Percentiles rank a stretch among this genome's conserved stretches.
These are phyloP conservation scores for Cunninghamia lanceolata DNA, from an alignment of 75 land plant species.

Conservation along the genomic window DNA sequence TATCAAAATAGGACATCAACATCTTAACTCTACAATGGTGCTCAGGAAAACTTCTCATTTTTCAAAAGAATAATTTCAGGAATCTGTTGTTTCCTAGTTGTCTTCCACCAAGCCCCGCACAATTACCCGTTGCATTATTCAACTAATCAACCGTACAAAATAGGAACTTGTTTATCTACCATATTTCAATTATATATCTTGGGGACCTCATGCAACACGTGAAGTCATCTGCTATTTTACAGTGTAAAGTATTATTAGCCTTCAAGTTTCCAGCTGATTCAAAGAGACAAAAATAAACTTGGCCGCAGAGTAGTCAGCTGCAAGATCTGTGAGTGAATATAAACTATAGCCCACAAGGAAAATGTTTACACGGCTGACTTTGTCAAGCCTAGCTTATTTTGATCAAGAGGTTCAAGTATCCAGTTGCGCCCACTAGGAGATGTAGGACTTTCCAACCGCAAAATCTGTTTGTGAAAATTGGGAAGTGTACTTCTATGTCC, in stretches of 20 bases:
- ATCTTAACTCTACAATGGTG: neutral
- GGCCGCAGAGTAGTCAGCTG: neutral
- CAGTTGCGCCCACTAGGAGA: constrained; percentile 34
- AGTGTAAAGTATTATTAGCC: neutral
- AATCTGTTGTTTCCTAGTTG: neutral
- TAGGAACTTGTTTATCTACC: neutral
- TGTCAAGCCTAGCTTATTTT: constrained; percentile 2
- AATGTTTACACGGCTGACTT: neutral
- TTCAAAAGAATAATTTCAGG: neutral
- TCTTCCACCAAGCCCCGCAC: neutral
- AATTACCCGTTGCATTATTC: neutral
- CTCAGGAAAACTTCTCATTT: neutral
- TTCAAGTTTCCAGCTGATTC: neutral
- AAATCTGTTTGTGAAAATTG: constrained; percentile 50
- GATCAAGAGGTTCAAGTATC: constrained; percentile 41
- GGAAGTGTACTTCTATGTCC: constrained; percentile 79
- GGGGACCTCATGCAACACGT: constrained; percentile 1
- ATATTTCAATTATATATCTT: neutral
- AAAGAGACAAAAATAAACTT: neutral
- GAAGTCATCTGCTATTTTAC: constrained; percentile 6
- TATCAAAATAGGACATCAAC: neutral
- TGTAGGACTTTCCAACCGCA: constrained; percentile 20
- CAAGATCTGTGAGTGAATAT: neutral
- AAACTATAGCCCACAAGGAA: neutral
- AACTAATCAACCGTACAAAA: neutral